phyloP scores from a whole-genome alignment of 2,329 filamentous ascomycete genomes.

The Geoglossum cookeanum region DNA sequence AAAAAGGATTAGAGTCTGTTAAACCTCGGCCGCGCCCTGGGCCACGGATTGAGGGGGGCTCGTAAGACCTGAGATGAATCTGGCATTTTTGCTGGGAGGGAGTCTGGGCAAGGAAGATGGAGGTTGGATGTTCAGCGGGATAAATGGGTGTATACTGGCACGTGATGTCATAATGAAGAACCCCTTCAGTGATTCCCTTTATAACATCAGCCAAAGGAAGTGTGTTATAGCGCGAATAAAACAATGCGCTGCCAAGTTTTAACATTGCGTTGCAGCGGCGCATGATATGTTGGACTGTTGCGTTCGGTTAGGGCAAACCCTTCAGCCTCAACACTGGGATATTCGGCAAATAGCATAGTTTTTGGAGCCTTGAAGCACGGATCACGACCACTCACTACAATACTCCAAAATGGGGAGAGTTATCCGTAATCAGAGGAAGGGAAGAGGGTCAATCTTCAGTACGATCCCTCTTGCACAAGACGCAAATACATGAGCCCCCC shows the following conservation, averaged over 20 bases:
- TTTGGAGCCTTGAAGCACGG: not conserved
- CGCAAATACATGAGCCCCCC: not conserved
- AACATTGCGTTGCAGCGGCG: not conserved
- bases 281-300: not conserved
- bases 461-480: conserved; percentile 17
- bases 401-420: conserved; percentile 37
- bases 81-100: not conserved
- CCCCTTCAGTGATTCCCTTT: not conserved
- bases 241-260: not conserved
- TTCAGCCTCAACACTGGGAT: not conserved
- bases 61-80: not conserved
- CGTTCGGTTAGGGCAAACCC: not conserved
- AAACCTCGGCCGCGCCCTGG: not conserved
- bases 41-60: not conserved
- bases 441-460: conserved; percentile 63
- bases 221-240: not conserved
- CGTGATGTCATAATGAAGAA: not conserved
- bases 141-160: not conserved
- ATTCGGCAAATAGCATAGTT: not conserved
- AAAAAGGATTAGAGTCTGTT: not conserved
- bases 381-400: not conserved
- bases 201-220: not conserved
- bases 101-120: not conserved
- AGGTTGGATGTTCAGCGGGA: not conserved
- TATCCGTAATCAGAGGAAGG: conserved; percentile 61